phyloP scores from a whole-genome alignment of 2,329 filamentous ascomycete genomes.

The Exophiala oligosperma region DNA sequence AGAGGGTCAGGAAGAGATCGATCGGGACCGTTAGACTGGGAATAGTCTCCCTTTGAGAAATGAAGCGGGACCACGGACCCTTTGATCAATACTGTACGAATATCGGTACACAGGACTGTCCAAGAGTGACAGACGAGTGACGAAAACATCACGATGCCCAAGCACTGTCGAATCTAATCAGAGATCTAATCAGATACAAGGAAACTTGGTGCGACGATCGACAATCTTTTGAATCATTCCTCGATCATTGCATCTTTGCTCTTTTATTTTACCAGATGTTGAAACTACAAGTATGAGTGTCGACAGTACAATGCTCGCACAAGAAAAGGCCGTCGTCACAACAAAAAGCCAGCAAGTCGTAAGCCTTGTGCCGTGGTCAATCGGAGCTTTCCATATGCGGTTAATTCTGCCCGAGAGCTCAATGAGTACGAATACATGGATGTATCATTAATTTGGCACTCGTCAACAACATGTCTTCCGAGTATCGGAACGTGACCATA shows the following conservation, averaged over 20 bases:
- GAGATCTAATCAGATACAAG: conserved; percentile 1
- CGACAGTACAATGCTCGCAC: too few species aligned
- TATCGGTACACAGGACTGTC: too few species aligned
- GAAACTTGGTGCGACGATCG: background rate
- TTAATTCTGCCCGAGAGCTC: too few species aligned
- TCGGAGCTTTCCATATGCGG: too few species aligned
- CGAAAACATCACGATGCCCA: background rate
- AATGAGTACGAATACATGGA: background rate
- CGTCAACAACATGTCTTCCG: background rate
- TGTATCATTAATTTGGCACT: background rate
- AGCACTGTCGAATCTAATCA: background rate
- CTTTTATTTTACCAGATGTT: too few species aligned
- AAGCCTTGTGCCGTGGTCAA: too few species aligned
- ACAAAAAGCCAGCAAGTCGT: too few species aligned
- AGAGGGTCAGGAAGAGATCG: background rate
- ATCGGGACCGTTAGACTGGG: background rate
- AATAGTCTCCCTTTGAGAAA: background rate
- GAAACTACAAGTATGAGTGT: too few species aligned
- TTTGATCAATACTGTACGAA: background rate
- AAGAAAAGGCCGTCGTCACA: too few species aligned
- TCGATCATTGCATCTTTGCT: too few species aligned
- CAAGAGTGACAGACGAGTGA: background rate
- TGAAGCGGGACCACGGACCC: background rate
- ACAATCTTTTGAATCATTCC: too few species aligned
- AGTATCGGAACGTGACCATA: background rate